These are phyloP conservation scores for Trichoderma gracile DNA, from an alignment of 2,329 filamentous ascomycete species.

Conservation along the genomic window DNA sequence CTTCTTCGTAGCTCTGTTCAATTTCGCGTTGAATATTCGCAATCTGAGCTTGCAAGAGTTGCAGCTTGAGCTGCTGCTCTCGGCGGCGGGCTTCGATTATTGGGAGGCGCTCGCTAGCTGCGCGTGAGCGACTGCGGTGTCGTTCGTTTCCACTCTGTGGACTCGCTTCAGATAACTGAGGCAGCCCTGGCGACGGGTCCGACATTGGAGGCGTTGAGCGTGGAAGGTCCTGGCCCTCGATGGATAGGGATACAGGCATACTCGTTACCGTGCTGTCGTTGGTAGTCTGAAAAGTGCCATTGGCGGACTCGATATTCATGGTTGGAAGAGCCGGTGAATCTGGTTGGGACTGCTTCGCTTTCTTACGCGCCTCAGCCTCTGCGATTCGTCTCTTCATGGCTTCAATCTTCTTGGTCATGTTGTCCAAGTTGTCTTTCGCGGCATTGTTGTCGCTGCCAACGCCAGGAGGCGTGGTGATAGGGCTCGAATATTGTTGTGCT, in stretches of 20 bases:
- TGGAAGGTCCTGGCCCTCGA: conserved; percentile 1
- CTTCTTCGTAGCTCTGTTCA: conserved; percentile 40
- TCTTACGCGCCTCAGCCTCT: conserved; percentile 58
- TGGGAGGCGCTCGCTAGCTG: conserved; percentile 42
- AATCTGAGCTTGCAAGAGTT: conserved; percentile 49
- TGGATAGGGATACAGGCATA: neutral
- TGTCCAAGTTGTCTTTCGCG: conserved; percentile 45
- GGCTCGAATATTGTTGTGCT: conserved; percentile 45
- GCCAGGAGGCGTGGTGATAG: conserved; percentile 43
- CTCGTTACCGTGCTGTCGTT: neutral
- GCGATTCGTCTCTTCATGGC: conserved; percentile 61
- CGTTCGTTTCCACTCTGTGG: conserved; percentile 25
- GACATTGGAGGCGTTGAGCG: conserved; percentile 23
- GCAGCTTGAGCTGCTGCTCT: conserved; percentile 49
- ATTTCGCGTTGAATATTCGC: conserved; percentile 52
- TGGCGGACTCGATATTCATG: conserved; percentile 33
- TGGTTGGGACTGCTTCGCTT: conserved; percentile 41
- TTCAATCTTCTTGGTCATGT: conserved; percentile 60
- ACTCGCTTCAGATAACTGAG: conserved; percentile 29
- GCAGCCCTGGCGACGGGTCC: conserved; percentile 12
- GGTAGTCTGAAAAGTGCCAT: conserved; percentile 31
- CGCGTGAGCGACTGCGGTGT: conserved; percentile 37
- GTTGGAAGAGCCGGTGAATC: conserved; percentile 37
- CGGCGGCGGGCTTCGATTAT: conserved; percentile 41
- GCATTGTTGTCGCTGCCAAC: conserved; percentile 39